Conservation (phyloP, 2,329 filamentous ascomycete genomes). For the Atkinsonella texensis region DNA sequence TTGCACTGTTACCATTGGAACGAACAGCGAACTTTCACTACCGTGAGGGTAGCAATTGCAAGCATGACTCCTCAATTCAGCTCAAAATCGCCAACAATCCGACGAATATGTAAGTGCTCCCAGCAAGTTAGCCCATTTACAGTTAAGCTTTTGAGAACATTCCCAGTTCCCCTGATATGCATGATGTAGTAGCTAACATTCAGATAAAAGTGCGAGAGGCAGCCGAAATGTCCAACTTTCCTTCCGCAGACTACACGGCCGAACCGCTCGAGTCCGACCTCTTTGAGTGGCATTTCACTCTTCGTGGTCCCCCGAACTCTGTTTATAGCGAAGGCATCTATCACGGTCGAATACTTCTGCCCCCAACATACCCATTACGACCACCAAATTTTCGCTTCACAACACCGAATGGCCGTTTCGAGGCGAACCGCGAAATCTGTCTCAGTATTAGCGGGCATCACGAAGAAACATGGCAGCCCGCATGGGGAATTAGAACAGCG, state of each 20-base stretch:
- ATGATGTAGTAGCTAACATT: background rate
- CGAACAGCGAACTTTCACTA: too few relatives aligned
- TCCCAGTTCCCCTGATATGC: background rate
- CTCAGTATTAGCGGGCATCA: slow-evolving; percentile 89
- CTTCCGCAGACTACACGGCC: slow-evolving; percentile 77
- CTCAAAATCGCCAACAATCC: slow-evolving; percentile 71
- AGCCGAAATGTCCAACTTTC: slow-evolving; percentile 66
- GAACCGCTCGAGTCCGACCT: slow-evolving; percentile 78
- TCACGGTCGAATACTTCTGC: slow-evolving; percentile 88
- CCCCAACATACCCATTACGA: slow-evolving; percentile 78
- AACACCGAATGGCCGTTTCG: slow-evolving; percentile 84
- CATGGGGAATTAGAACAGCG: slow-evolving; percentile 91
- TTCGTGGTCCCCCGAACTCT: slow-evolving; percentile 76
- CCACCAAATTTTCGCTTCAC: slow-evolving; percentile 94
- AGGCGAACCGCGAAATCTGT: slow-evolving; percentile 94
- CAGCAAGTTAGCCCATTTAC: background rate
- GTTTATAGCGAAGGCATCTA: slow-evolving; percentile 76
- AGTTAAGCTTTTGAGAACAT: background rate
- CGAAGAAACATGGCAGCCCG: slow-evolving; percentile 97
- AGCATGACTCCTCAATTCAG: slow-evolving; percentile 38
- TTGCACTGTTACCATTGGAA: background rate
- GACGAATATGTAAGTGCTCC: slow-evolving; percentile 57
- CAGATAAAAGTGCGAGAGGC: slow-evolving; percentile 65
- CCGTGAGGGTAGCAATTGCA: slow-evolving; percentile 2
- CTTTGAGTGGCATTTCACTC: slow-evolving; percentile 98